Conservation (phyloP, 306 rosid genomes). For the Gleditsia sinensis region DNA sequence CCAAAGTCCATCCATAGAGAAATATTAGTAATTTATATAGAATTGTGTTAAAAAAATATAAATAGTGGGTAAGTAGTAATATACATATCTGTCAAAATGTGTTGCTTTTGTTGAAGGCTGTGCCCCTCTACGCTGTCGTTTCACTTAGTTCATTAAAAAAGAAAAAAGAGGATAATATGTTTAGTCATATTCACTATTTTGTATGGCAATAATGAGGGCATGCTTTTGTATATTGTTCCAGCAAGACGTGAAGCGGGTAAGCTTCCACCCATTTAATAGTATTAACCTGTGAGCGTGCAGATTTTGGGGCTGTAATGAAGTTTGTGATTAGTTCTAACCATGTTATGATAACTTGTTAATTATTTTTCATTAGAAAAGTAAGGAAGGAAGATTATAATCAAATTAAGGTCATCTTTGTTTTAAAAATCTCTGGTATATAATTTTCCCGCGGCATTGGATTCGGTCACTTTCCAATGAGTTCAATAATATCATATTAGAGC, state of each 20-base stretch:
- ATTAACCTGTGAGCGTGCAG: too few relatives aligned
- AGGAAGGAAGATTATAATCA: too few relatives aligned
- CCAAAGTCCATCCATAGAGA: not conserved
- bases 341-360: too few relatives aligned
- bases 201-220: too few relatives aligned
- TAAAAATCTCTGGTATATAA: too few relatives aligned
- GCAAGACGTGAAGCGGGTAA: too few relatives aligned
- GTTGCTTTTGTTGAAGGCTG: not conserved
- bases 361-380: too few relatives aligned
- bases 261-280: too few relatives aligned
- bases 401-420: too few relatives aligned
- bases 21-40: not conserved
- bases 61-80: not conserved
- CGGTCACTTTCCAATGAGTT: constrained; percentile 3
- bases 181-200: not conserved
- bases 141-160: not conserved
- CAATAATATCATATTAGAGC: not conserved
- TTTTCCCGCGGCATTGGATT: not conserved
- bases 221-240: too few relatives aligned
- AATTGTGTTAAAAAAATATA: not conserved
- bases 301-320: too few relatives aligned
- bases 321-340: too few relatives aligned
- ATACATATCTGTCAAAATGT: not conserved
- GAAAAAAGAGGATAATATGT: not conserved
- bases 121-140: not conserved